Evolutionary conservation across 2,329 filamentous ascomycete genomes (phyloP).

Genomic region (Didymella glomerata): DNA sequence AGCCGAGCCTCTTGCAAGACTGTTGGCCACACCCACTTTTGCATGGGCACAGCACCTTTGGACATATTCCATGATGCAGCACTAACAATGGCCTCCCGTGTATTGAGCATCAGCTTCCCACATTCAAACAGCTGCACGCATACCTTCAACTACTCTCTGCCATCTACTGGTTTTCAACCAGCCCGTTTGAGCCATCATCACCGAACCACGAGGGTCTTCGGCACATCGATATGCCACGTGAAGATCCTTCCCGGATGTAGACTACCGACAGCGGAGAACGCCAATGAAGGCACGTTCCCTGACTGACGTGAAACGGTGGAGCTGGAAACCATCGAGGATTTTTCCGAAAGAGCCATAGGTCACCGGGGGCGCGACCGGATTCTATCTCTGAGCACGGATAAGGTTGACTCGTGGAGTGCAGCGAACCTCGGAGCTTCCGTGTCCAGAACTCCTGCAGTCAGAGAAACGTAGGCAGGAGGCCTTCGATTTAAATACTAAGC

Average conservation of each 20-base stretch:
- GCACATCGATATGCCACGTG: conserved; percentile 5
- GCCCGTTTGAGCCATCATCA: conserved; percentile 12
- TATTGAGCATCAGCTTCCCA: neutral
- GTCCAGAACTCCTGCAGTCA: neutral
- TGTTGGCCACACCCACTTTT: neutral
- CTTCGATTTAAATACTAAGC: neutral
- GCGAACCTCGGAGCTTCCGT: conserved; percentile 5
- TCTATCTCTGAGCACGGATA: neutral
- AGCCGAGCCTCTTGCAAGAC: neutral
- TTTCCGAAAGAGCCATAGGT: conserved; percentile 1
- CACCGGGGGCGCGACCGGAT: neutral
- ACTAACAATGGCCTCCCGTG: too few species aligned
- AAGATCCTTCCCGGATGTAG: conserved; percentile 5
- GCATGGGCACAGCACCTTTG: neutral
- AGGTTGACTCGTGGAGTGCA: conserved; percentile 8
- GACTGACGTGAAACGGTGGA: conserved; percentile 14
- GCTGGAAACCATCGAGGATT: conserved; percentile 2
- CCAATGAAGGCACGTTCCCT: conserved; percentile 5
- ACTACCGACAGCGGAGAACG: conserved; percentile 2
- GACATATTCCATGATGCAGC: neutral
- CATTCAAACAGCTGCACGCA: neutral
- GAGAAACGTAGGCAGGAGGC: neutral
- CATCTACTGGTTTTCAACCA: neutral
- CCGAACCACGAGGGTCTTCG: conserved; percentile 5
- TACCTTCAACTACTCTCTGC: neutral